Percentiles rank a stretch among this genome's conserved stretches.
Conservation (phyloP, 164 flowering plant genomes). For the Magnolia kwangsiensis region DNA sequence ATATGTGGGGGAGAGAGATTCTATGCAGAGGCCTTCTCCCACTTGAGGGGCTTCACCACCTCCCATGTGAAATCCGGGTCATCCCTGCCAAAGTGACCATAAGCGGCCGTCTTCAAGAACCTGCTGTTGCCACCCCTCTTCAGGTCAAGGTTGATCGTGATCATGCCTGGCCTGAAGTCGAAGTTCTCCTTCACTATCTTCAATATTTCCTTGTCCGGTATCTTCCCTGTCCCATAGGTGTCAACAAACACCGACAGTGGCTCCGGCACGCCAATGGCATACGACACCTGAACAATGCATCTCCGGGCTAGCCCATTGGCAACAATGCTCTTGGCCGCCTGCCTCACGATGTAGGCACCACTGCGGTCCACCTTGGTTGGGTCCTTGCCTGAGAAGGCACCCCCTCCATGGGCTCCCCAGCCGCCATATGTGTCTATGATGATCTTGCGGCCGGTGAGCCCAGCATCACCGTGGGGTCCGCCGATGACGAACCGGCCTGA, state of each 20-base stretch:
- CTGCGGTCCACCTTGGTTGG: conserved; percentile 82
- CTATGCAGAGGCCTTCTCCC: conserved; percentile 55
- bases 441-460: conserved; percentile 78
- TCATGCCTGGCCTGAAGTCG: conserved; percentile 86
- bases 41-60: conserved; percentile 82
- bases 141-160: conserved; percentile 65
- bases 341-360: conserved; percentile 77
- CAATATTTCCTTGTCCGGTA: conserved; percentile 70
- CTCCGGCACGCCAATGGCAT: conserved; percentile 82
- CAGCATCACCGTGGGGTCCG: conserved; percentile 84
- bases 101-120: conserved; percentile 80
- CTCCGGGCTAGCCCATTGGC: conserved; percentile 68
- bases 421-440: conserved; percentile 79
- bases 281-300: conserved; percentile 73
- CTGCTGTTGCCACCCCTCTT: conserved; percentile 78
- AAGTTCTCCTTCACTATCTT: conserved; percentile 73
- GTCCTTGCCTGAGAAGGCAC: conserved; percentile 81
- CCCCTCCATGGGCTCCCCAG: conserved; percentile 86
- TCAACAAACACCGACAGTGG: conserved; percentile 76
- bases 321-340: conserved; percentile 78
- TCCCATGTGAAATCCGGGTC: conserved; percentile 92
- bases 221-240: conserved; percentile 59
- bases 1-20: too few species aligned
- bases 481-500: conserved; percentile 80
- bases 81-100: conserved; percentile 84